phyloP scores from a whole-genome alignment of 176 grass and related monocot genomes.

The Lolium multiflorum region DNA sequence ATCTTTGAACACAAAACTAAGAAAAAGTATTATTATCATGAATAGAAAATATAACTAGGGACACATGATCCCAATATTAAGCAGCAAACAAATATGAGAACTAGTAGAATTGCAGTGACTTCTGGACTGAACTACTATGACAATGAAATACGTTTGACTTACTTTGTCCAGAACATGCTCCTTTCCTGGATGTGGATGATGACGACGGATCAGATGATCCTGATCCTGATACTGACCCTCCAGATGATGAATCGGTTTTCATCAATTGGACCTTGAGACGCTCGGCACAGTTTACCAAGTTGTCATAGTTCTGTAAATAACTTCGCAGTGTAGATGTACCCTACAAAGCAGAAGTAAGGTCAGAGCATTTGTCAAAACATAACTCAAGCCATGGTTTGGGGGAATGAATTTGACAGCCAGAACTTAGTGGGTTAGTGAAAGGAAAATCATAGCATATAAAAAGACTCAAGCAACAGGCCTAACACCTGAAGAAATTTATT shows the following conservation, averaged over 20 bases:
- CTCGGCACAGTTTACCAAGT: conserved; percentile 71
- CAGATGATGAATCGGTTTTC: conserved; percentile 48
- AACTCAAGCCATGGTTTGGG: background rate
- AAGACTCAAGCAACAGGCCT: background rate
- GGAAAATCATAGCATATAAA: conserved; percentile 5
- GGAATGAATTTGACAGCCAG: background rate
- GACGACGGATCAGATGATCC: conserved; percentile 43
- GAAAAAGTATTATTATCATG: background rate
- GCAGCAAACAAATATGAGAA: background rate
- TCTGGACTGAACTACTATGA: background rate
- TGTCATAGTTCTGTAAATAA: conserved; percentile 75
- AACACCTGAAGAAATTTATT: background rate
- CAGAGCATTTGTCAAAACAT: conserved; percentile 35
- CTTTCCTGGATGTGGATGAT: conserved; percentile 72
- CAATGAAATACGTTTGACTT: conserved; percentile 32
- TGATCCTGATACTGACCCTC: conserved; percentile 36
- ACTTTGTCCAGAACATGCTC: conserved; percentile 62
- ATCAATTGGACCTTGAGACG: conserved; percentile 64
- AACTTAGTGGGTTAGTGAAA: conserved; percentile 14
- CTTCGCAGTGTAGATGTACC: conserved; percentile 73
- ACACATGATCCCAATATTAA: background rate
- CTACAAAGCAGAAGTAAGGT: conserved; percentile 54
- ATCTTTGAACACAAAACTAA: background rate
- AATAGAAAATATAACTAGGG: too few relatives aligned
- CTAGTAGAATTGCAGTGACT: background rate